Percentiles rank a stretch among this genome's conserved stretches.
Conservation (phyloP, 2,329 filamentous ascomycete species). For the Chrysoporthe cubensis region DNA sequence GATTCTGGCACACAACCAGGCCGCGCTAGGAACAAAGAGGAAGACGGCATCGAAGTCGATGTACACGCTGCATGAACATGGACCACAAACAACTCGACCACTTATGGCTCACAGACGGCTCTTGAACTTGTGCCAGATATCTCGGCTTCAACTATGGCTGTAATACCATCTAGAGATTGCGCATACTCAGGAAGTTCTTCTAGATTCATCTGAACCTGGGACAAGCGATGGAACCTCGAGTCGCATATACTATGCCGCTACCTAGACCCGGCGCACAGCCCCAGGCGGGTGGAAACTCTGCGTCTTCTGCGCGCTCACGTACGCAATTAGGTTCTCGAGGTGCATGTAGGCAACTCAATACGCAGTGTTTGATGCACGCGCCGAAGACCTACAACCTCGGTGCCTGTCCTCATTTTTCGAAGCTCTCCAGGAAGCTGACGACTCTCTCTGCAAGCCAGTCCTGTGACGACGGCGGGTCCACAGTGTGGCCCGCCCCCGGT, state of each 20-base stretch:
- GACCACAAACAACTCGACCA: neutral
- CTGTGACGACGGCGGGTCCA: slow-evolving; percentile 49
- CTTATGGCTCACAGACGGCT: neutral
- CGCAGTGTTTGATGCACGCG: neutral
- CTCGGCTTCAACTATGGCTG: no score
- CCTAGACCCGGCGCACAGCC: neutral
- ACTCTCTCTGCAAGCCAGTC: slow-evolving; percentile 55
- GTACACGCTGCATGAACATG: neutral
- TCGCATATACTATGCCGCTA: no score
- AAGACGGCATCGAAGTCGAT: neutral
- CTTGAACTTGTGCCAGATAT: neutral
- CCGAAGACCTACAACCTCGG: neutral
- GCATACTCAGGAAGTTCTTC: neutral
- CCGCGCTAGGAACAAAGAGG: slow-evolving; percentile 1
- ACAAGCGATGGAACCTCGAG: neutral
- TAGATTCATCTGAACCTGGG: neutral
- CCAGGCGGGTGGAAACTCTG: neutral
- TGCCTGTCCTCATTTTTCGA: slow-evolving; percentile 26
- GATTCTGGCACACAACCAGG: neutral
- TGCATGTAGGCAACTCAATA: neutral
- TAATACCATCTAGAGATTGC: no score
- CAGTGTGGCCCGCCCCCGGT: slow-evolving; percentile 56
- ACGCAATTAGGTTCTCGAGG: neutral
- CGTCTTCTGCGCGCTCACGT: neutral
- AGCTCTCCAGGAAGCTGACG: slow-evolving; percentile 47